Base-by-base conservation (phyloP, 306 rosid species). In the Purshia tridentata region DNA sequence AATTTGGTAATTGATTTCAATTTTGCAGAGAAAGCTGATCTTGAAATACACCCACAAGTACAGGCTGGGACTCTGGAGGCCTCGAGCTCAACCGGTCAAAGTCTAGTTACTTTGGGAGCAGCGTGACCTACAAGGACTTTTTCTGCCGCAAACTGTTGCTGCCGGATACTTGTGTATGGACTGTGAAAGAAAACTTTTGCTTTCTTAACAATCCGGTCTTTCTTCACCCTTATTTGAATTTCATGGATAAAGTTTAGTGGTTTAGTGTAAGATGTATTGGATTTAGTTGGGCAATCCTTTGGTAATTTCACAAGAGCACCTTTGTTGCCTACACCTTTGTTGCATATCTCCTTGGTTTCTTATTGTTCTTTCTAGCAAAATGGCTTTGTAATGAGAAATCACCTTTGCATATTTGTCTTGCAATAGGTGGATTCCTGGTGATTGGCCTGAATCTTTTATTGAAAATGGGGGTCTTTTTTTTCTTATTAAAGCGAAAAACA, bases 11-110 rank as follows among this genome's bases (percentile, higher is more conserved):
- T 22, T 73, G 39, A 76, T 67, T 72, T 84, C n/a, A 82, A 69
- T 69, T 50, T 80, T 78, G 72, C 90, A 91, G 92, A 91, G 97
- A 86, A 91, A 93, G 90, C 81, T 93, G 80, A 91, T 93, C 72
- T 74, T 93, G 86, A 86, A 82, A 74, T 81, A 87, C 61, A 61
- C 87, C 55, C 97, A 93, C 85, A 91, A 93, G 85, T 93, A 87
- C 79, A 79, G 92, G 84, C 83, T 91, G 51, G 97, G 98, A 82
- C 84, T 91, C 9, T 93, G 97, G 97, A 89, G 90, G 81, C 98
- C 97, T 49, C 87, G 78, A 41, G 88, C 86, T 44, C 83, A 75
- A 52, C 79, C 75, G 20, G 9, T 86, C 65, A 90, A 86, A 68
- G 55, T 85, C 14, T 88, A 82, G 85, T 67, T 75, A 64, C 57